Evolutionary conservation across 2,329 filamentous ascomycete genomes (phyloP).

Genomic region (Pseudocercospora crystallina): DNA sequence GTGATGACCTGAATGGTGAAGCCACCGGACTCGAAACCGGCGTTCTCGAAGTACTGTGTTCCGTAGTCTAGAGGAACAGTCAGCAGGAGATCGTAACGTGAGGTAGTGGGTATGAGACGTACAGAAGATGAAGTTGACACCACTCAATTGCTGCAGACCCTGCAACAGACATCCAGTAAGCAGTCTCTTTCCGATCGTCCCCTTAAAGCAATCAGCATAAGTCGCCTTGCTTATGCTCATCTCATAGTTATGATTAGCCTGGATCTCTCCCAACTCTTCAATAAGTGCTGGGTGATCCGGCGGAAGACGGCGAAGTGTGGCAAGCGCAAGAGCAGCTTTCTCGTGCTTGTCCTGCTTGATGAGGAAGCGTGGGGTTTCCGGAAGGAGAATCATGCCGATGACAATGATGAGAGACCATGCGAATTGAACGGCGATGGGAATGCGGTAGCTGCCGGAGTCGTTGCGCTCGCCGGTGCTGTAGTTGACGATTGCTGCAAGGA

Average conservation of each 20-base stretch:
- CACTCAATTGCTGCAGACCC: slow-evolving; percentile 75
- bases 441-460: slow-evolving; percentile 38
- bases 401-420: slow-evolving; percentile 37
- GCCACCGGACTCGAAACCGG: slow-evolving; percentile 22
- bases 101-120: neutral
- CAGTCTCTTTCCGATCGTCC: slow-evolving; percentile 65
- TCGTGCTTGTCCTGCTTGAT: slow-evolving; percentile 37
- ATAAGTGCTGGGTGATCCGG: slow-evolving; percentile 61
- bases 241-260: slow-evolving; percentile 87
- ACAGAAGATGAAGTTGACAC: slow-evolving; percentile 26
- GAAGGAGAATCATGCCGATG: slow-evolving; percentile 35
- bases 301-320: slow-evolving; percentile 69
- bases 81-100: neutral
- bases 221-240: slow-evolving; percentile 59
- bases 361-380: slow-evolving; percentile 37
- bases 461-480: slow-evolving; percentile 55
- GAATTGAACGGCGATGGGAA: slow-evolving; percentile 38
- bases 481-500: slow-evolving; percentile 68
- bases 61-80: slow-evolving; percentile 51
- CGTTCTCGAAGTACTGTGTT: slow-evolving; percentile 64
- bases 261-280: slow-evolving; percentile 75
- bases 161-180: slow-evolving; percentile 72
- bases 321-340: slow-evolving; percentile 25
- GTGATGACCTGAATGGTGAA: slow-evolving; percentile 24
- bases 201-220: slow-evolving; percentile 64